Evolutionary conservation across 1,284 basidiomycete species (phyloP).

Genomic region (Binderoboletus segoi): DNA sequence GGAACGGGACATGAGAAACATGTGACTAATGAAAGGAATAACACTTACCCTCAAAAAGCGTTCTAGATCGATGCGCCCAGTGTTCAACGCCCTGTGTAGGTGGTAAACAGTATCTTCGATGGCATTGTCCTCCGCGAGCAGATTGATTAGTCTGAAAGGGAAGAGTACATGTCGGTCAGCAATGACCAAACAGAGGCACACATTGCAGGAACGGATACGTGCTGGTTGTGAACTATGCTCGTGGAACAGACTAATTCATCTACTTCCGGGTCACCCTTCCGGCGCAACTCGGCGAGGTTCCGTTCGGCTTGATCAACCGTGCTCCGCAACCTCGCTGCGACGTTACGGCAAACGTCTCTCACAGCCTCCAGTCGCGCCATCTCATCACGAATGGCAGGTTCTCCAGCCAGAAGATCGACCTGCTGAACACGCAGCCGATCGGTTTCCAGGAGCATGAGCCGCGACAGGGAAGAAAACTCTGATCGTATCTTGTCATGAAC

Average conservation of each 20-base stretch:
- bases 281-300: slow-evolving; percentile 68
- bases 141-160: slow-evolving; percentile 77
- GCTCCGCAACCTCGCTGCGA: slow-evolving; percentile 65
- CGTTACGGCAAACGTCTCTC: slow-evolving; percentile 85
- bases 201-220: slow-evolving; percentile 37
- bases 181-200: slow-evolving; percentile 3
- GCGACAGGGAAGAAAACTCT: slow-evolving; percentile 67
- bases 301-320: slow-evolving; percentile 68
- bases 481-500: slow-evolving; percentile 77
- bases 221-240: slow-evolving; percentile 97
- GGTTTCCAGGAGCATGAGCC: slow-evolving; percentile 68
- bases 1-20: slow-evolving; percentile 23
- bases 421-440: slow-evolving; percentile 80
- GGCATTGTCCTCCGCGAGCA: slow-evolving; percentile 98
- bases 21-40: slow-evolving; percentile 25
- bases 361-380: slow-evolving; percentile 95
- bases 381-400: slow-evolving; percentile 94
- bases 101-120: slow-evolving; percentile 99
- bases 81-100: slow-evolving; percentile 89
- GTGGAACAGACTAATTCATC: slow-evolving; percentile 95
- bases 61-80: slow-evolving; percentile 91
- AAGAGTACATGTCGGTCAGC: slow-evolving; percentile 14
- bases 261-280: slow-evolving; percentile 80
- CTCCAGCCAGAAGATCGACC: slow-evolving; percentile 83
- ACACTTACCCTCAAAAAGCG: slow-evolving; percentile 81